Conservation (phyloP, 1,284 basidiomycete species). For the Vanrija pseudolonga region DNA sequence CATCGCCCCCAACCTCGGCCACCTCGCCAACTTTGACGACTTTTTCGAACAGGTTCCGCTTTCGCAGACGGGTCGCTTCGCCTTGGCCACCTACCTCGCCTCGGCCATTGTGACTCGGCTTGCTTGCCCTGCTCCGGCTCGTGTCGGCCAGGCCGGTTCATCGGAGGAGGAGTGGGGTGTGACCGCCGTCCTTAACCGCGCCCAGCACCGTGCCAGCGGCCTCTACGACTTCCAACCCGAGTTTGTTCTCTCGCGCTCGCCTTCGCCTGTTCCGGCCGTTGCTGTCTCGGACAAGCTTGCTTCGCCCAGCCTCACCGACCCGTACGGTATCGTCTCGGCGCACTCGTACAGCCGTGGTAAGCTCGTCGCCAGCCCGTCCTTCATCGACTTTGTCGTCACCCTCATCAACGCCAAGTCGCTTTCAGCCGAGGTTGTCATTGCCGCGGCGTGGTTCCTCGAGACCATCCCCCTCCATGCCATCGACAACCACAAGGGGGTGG, state of each 20-base stretch:
- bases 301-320: not conserved
- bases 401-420: conserved; percentile 6
- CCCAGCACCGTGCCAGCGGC: not conserved
- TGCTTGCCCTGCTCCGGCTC: conserved; percentile 1
- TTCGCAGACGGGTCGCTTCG: too few relatives aligned
- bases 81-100: too few relatives aligned
- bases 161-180: conserved; percentile 1
- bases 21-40: too few relatives aligned
- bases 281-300: not conserved
- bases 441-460: conserved; percentile 14
- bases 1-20: too few relatives aligned
- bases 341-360: conserved; percentile 3
- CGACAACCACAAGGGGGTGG: conserved; percentile 2
- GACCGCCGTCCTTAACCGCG: not conserved
- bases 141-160: not conserved
- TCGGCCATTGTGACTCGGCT: not conserved
- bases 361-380: conserved; percentile 4
- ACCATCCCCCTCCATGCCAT: conserved; percentile 11
- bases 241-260: not conserved
- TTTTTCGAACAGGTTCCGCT: too few relatives aligned
- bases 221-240: not conserved
- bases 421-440: conserved; percentile 10
- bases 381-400: conserved; percentile 7
- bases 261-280: not conserved
- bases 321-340: conserved; percentile 4